Percentiles rank a stretch among this genome's conserved stretches.
Conservation (phyloP, 2,329 filamentous ascomycete species). For the Mycosphaerelloides madeirae region DNA sequence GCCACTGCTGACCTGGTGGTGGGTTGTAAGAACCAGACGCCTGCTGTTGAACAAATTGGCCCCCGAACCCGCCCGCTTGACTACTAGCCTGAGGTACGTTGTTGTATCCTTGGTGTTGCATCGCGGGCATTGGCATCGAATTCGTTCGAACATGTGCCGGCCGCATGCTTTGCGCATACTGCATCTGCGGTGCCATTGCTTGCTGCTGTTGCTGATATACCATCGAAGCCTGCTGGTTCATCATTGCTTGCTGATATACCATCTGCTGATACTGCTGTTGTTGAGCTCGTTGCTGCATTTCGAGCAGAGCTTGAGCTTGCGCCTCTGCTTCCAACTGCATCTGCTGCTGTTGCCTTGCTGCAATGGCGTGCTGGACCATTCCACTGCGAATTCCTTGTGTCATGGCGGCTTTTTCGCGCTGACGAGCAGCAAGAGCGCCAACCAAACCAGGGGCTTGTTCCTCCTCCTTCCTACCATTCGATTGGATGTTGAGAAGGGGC, state of each 20-base stretch:
- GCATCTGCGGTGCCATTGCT: conserved; percentile 1
- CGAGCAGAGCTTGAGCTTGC: conserved; percentile 35
- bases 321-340: conserved; percentile 33
- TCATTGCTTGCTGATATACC: conserved; percentile 11
- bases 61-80: conserved; percentile 12
- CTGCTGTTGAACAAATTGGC: conserved; percentile 16
- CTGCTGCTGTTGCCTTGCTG: conserved; percentile 48
- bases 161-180: not conserved
- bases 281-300: conserved; percentile 31
- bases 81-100: conserved; percentile 6
- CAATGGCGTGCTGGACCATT: conserved; percentile 68
- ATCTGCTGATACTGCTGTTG: conserved; percentile 26
- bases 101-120: conserved; percentile 1
- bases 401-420: conserved; percentile 70
- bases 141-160: not conserved
- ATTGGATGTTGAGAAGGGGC: conserved; percentile 65
- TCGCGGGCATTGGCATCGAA: not conserved
- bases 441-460: conserved; percentile 55
- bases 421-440: conserved; percentile 72
- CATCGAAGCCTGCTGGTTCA: conserved; percentile 4
- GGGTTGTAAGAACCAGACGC: conserved; percentile 1
- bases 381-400: conserved; percentile 61
- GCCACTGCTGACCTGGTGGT: not conserved
- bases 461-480: conserved; percentile 38
- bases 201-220: not conserved